A percentile compares a stretch with the other conserved stretches of the same genome.
phyloP scores from a whole-genome alignment of 2,329 filamentous ascomycete species.

The Neonectria magnoliae region DNA sequence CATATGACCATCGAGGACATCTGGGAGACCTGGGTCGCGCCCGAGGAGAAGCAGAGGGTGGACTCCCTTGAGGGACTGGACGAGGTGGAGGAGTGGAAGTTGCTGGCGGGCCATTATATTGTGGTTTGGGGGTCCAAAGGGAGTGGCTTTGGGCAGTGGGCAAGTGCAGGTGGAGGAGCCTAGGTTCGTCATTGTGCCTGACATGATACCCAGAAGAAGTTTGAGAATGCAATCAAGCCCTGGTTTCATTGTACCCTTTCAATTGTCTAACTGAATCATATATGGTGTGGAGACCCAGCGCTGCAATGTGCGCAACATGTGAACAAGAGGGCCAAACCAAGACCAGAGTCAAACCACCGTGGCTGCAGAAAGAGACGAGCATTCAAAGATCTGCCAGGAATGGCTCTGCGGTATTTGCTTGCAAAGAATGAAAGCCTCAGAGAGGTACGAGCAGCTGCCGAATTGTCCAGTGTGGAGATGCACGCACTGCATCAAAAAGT shows the following conservation, averaged over 20 bases:
- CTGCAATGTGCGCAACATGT: background rate
- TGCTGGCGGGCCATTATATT: conserved; percentile 89
- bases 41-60: conserved; percentile 80
- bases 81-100: conserved; percentile 92
- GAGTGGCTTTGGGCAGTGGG: conserved; percentile 34
- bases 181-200: conserved; percentile 1
- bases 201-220: background rate
- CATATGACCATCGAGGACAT: conserved; percentile 64
- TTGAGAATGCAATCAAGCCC: background rate
- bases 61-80: conserved; percentile 87
- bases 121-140: conserved; percentile 85
- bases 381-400: conserved; percentile 18
- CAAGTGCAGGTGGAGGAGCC: conserved; percentile 16
- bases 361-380: conserved; percentile 14
- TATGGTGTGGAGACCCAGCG: background rate
- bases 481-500: conserved; percentile 11
- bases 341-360: background rate
- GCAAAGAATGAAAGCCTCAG: background rate
- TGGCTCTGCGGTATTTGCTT: conserved; percentile 9
- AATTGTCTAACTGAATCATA: background rate
- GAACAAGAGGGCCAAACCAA: background rate
- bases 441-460: conserved; percentile 8
- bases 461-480: conserved; percentile 16
- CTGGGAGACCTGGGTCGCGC: conserved; percentile 78
- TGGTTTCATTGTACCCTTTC: background rate